Evolutionary conservation across 139 green algal species (phyloP), one percentile per base, ranked within the genome.

Genomic region (Tetraselmis striata): DNA sequence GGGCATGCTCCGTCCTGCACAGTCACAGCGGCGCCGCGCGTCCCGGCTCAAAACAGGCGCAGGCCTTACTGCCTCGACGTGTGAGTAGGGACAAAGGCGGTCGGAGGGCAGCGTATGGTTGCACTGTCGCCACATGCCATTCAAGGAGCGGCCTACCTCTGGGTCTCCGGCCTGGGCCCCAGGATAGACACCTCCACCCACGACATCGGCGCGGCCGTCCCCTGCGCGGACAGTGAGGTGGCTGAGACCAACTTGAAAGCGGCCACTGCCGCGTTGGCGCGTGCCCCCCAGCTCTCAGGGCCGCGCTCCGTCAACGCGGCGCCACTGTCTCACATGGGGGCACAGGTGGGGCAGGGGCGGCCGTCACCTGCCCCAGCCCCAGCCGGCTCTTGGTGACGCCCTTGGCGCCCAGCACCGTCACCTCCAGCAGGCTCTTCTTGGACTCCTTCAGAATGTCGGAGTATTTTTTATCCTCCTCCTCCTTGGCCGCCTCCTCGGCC

Each of bases 371-470:
- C 18, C 45, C 45, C 5, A 67, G 45, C 11, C 45, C 45, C 5
- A 25, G 5, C 18, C 45, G 45, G 18, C 5, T 18, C 45, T 67
- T 67, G 11, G 45, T 67, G 29, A 92, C 79, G 0, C 89, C 89
- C 28, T 76, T 58, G 11, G 86, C 87, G 75, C 92, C 87, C 27
- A 92, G 82, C 32, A 92, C 84, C 1, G 86, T 86, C 1, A 91
- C 86, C 2, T 78, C 28, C 77, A 92, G 87, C 11, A 18, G 18
- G 18, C 11, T 67, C 45, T 67, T 67, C 45, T 67, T 67, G 5
- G 45, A 67, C 45, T 67, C 45, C 18, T 67, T 67, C 5, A 67
- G 45, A 67, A 67, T 67, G 30, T 84, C 84, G 32, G 82, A 79
- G 31, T 80, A 77, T 23, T 87, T 86, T 78, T 92, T 80, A 29